Evolutionary conservation across 768 basidiomycete genomes (phyloP).

Genomic region (Agaricus sinodeliciosus): DNA sequence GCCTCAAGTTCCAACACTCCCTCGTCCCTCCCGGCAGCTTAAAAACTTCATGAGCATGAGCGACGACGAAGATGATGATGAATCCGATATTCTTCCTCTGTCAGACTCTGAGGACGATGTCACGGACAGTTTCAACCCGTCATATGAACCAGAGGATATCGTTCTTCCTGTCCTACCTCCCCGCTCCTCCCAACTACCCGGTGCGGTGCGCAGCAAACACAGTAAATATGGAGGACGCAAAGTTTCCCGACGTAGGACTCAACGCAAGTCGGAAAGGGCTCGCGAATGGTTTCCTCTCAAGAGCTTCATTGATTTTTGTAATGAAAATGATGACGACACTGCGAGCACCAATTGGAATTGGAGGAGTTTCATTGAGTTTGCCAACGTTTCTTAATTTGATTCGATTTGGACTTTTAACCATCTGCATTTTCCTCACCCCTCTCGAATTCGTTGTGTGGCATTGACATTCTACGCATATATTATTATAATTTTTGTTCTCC

Average conservation of each 20-base stretch:
- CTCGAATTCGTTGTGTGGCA: not conserved
- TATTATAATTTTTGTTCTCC: conserved; percentile 4
- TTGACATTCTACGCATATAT: not conserved
- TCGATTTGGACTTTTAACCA: not conserved
- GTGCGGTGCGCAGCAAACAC: conserved; percentile 3
- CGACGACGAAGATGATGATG: conserved; percentile 53
- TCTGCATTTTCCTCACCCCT: not conserved
- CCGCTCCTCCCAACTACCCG: conserved; percentile 13
- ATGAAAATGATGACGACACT: conserved; percentile 30
- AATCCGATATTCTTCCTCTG: conserved; percentile 21
- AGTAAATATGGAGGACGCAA: conserved; percentile 1
- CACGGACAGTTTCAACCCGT: conserved; percentile 16
- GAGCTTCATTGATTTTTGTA: conserved; percentile 59
- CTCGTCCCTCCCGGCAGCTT: conserved; percentile 13
- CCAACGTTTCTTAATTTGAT: conserved; percentile 24
- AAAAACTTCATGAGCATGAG: conserved; percentile 63
- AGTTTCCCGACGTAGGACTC: conserved; percentile 10
- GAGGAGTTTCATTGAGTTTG: conserved; percentile 61
- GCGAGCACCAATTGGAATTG: conserved; percentile 39
- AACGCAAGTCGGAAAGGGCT: conserved; percentile 13
- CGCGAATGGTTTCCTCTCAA: conserved; percentile 52
- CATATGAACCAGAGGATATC: conserved; percentile 31
- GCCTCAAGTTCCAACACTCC: conserved; percentile 7
- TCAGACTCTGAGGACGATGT: conserved; percentile 18
- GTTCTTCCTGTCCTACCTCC: conserved; percentile 21